A percentile compares a stretch with the other conserved stretches of the same genome.
Evolutionary conservation across 208 protist genomes (phyloP).

Genomic region (Porcisia hertigi): DNA sequence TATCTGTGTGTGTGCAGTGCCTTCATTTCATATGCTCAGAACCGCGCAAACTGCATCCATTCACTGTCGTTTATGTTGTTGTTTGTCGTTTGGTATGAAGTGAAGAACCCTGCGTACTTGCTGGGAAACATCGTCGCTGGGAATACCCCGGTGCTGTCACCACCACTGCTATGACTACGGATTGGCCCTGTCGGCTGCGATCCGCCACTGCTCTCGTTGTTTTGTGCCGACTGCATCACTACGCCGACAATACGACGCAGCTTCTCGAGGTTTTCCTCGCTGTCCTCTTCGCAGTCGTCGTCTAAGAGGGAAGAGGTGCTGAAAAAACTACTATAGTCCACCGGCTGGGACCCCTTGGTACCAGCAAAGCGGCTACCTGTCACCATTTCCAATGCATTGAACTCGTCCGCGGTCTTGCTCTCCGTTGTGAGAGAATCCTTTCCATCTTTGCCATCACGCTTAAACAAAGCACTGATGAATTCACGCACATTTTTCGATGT

Average conservation of each 20-base stretch:
- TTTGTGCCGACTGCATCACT: conserved; percentile 43
- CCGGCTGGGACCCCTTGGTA: conserved; percentile 24
- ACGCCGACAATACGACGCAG: conserved; percentile 38
- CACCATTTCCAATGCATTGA: conserved; percentile 39
- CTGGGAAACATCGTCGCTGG: conserved; percentile 5
- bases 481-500: conserved; percentile 34
- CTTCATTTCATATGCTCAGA: conserved; percentile 1
- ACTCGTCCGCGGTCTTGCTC: conserved; percentile 21
- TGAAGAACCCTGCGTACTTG: conserved; percentile 32
- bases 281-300: conserved; percentile 49
- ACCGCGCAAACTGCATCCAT: conserved; percentile 30
- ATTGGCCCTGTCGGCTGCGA: conserved; percentile 23
- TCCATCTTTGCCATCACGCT: conserved; percentile 6
- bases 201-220: conserved; percentile 9
- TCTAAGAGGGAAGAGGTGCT: conserved; percentile 37
- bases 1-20: too few relatives aligned
- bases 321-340: conserved; percentile 36
- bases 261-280: conserved; percentile 36
- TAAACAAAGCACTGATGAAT: conserved; percentile 41
- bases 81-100: conserved; percentile 22
- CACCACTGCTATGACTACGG: conserved; percentile 10
- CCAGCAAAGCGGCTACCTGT: conserved; percentile 22
- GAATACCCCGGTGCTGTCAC: not conserved
- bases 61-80: conserved; percentile 8
- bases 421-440: conserved; percentile 9